Base-by-base conservation (phyloP, 2,329 filamentous ascomycete species). In the Paracorniculantispora psalliotae region DNA sequence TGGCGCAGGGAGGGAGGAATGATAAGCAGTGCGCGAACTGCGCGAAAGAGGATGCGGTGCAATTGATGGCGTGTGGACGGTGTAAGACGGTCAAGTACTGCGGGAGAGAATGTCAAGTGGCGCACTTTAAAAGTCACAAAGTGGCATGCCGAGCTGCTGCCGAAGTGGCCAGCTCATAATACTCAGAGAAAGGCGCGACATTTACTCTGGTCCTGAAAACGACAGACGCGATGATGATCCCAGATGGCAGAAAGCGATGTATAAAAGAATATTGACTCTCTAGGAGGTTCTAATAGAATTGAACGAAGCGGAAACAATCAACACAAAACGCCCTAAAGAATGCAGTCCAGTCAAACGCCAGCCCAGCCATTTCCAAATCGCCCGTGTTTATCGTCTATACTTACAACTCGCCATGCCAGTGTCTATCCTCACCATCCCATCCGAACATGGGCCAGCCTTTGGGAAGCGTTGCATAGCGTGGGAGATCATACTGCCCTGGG, bases 381-480 rank as follows among this genome's bases (percentile, higher is more conserved):
- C 25, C n/a, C 15, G 17, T 13, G 21, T 41, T 15, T 23, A 8
- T 59, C 53, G 61, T 63, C 61, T 4, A 19, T 6, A 21, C 17
- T 26, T 23, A 57, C 33, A 52, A 30, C n/a, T 53, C 50, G 33
- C 61, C 61, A 13, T 30, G 46, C 59, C 59, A 61, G 21, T 69
- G 64, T 52, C 71, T 67, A 28, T 61, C 59, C 49, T 61, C 69
- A 1, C 72, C 66, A 3, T 78, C 63, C 79, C 83, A 86, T 2
- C 82, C 84, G 28, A 79, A 63, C 54, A 72, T 73, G 2, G 86
- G 86, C 86, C 86, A 89, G 7, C 82, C 86, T 30, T 79, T 64
- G 0, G 86, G 86, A 8, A 89, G 71, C 2, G 73, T 79, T 1
- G 83, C 78, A 62, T 72, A 86, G 0, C 77, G 79, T 2, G 86